Evolutionary conservation across 257 asterid species (phyloP), one percentile per base, ranked within the genome.

Genomic region (Asclepias syriaca): DNA sequence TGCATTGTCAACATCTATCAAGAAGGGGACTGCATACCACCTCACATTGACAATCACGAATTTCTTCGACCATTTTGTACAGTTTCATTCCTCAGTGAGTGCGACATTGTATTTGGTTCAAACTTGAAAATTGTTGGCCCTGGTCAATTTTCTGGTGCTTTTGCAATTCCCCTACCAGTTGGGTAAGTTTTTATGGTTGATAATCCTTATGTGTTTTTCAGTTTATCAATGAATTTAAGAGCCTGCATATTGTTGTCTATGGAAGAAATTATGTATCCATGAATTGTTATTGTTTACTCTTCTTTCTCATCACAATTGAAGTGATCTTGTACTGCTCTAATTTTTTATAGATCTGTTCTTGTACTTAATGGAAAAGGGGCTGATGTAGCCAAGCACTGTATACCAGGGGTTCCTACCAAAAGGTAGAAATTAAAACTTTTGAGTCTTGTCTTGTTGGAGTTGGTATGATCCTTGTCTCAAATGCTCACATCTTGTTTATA

Each of bases 21-120:
- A 45, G 83, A 75, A 71, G 88, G 84, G 19, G 84, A 84, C 58
- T 81, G 85, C 77, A 84, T 84, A 73, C 85, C 84, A 58, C 88
- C 85, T 5, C 88, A 81, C 65, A 79, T 84, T 48, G 88, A 84
- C 74, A 81, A 75, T 79, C 88, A 79, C 58, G 88, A 84, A 27
- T 84, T 84, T 67, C 63, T 73, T 5, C 79, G 86, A 24, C 88
- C 88, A 2, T 84, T 84, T 70, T 81, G 86, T 60, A 81, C 84
- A 0, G 83, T 84, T 14, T 84, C 86, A 37, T 84, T 81, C 75
- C 83, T 84, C 45, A 81, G 86, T 24, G 86, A 81, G 55, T 84
- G 86, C 79, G 22, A 75, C 29, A 79, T 79, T 49, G 15, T 84
- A 66, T 84, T 84, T 29, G 86, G 88, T 21, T 72, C 81, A 32